A percentile compares a stretch with the other conserved stretches of the same genome.
These are phyloP conservation scores for Marchantia paleacea DNA, from an alignment of 225 moss, liverwort and hornwort genomes.

Conservation along the genomic window DNA sequence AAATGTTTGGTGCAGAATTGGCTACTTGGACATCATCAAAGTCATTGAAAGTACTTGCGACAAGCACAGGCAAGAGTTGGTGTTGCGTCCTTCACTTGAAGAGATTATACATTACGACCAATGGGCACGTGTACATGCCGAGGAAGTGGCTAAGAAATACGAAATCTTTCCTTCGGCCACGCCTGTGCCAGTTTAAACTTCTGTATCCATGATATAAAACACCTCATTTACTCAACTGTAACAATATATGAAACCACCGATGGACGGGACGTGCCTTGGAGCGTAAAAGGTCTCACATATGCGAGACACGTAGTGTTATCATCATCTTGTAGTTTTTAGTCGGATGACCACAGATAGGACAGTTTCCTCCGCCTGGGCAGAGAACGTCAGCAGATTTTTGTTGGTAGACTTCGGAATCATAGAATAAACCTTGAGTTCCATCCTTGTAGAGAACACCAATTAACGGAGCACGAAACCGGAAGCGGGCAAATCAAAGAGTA, in stretches of 20 bases:
- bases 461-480: no score
- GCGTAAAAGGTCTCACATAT: no score
- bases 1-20: slow-evolving; percentile 57
- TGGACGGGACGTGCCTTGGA: no score
- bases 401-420: no score
- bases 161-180: background rate
- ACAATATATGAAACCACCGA: background rate
- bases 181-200: slow-evolving; percentile 22
- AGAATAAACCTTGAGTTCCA: no score
- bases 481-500: no score
- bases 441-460: no score
- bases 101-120: slow-evolving; percentile 80
- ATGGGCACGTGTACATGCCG: slow-evolving; percentile 78
- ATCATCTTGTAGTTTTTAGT: no score
- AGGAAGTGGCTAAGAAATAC: slow-evolving; percentile 23
- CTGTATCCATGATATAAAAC: background rate
- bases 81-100: slow-evolving; percentile 66
- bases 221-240: background rate
- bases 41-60: slow-evolving; percentile 84
- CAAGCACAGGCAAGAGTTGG: slow-evolving; percentile 83
- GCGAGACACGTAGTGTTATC: no score
- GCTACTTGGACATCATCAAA: slow-evolving; percentile 84
- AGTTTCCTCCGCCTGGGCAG: no score
- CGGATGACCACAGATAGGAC: no score
- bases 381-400: no score